Evolutionary conservation across 2,329 filamentous ascomycete species (phyloP), one percentile per base, ranked within the genome.

Genomic region (Parascedosporium putredinis): DNA sequence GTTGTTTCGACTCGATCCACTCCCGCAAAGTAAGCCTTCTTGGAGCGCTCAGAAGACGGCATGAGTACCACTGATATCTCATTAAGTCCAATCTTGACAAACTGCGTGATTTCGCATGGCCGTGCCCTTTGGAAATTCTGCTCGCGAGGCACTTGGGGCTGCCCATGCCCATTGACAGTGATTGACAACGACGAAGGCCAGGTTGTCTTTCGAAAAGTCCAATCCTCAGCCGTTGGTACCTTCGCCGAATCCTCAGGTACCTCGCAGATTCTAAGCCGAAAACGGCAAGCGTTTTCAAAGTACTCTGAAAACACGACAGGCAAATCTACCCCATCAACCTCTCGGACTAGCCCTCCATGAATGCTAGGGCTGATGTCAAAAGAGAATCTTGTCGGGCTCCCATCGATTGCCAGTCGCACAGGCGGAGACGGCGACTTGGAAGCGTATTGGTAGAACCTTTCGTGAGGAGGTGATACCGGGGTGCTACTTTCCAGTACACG

Each of bases 71-170:
- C 61, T 4, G 72, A 67, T 2, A 95, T 60, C 0, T 58, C 62
- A 58, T 95, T 95, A 5, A 62, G 59, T 0, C 86, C 88, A 14
- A 65, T 56, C 7, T 58, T 61, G 4, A 94, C 55, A 18, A 66
- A 52, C 8, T 77, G 62, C 1, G 88, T 89, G 22, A 95, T 68
- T 56, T 95, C 88, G 5, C 86, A 69, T 0, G 90, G 83, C 7
- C 88, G 64, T 57, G 94, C 86, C 56, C 83, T 86, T 9, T 82
- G 83, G 58, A 90, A 77, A 53, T 93, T 83, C 1, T 78, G 63
- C 57, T 86, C 88, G 24, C 84, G 77, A 36, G 84, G 77, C 8
- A 79, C 62, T 22, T 71, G 43, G 24, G 43, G 38, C 20, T 45
- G 45, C 7, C 25, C 23, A 9, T 45, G 16, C 14, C 43, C 40